Conservation (phyloP, 805 yeast species). For the Wickerhamomyces tratensis region DNA sequence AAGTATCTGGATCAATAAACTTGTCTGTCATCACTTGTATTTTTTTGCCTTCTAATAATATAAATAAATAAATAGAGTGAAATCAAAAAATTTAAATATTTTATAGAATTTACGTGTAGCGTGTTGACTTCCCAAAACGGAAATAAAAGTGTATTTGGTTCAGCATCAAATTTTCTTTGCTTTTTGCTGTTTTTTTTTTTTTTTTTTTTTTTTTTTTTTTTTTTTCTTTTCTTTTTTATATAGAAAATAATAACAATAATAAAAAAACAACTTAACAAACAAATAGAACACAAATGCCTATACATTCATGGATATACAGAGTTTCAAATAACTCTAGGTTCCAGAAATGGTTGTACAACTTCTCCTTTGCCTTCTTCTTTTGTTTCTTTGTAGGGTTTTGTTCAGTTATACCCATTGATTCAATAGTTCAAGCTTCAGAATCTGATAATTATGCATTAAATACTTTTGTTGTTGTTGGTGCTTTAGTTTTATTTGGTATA, state of each 20-base stretch:
- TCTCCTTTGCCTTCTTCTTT: constrained; percentile 31
- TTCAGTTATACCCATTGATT: constrained; percentile 72
- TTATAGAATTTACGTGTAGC: too few species aligned
- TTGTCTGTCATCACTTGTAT: too few species aligned
- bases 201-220: too few species aligned
- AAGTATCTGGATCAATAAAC: too few species aligned
- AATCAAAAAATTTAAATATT: too few species aligned
- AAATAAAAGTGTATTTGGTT: not conserved
- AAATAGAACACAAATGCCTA: constrained; percentile 9
- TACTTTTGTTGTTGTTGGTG: constrained; percentile 70
- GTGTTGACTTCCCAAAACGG: not conserved
- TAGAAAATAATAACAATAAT: not conserved
- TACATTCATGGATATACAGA: not conserved
- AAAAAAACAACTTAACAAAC: not conserved
- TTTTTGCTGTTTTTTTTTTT: too few species aligned
- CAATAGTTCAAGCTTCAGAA: constrained; percentile 51
- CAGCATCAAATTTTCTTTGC: too few species aligned
- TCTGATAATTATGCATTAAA: constrained; percentile 62
- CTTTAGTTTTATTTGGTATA: constrained; percentile 51
- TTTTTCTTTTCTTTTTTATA: too few species aligned
- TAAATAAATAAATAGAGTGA: too few species aligned
- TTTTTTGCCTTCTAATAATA: too few species aligned
- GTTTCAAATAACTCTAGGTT: constrained; percentile 2
- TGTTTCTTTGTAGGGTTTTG: constrained; percentile 44
- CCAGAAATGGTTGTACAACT: constrained; percentile 33